Base-by-base conservation (phyloP, 192 early-diverging fungal genomes). In the Gaertneriomyces sp. region DNA sequence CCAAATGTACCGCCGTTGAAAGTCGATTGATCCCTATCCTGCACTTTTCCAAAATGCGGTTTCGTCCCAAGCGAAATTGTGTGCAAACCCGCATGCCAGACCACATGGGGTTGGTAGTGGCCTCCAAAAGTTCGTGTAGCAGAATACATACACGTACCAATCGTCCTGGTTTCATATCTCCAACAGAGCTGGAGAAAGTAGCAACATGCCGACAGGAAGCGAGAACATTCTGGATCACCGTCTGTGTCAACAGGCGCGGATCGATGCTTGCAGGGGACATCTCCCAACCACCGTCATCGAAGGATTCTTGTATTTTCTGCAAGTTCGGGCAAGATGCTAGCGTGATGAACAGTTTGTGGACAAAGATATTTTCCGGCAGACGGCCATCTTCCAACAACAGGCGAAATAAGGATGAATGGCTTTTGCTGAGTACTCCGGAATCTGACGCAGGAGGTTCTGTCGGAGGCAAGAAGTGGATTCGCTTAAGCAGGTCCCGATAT, bases 51-150 rank as follows among this genome's bases (percentile, higher is more conserved):
- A 61, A 41, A 5, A 69, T 42, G 14, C 2, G 42, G 6, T 39
- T 5, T 6, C 68, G 53, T 39, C 59, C 68, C 6, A 20, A 9
- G 16, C 51, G 49, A 5, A 33, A 69, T 44, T 14, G 52, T 44
- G 8, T 12, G 47, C 9, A 39, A 49, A 42, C 63, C 53, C 25
- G 25, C 3, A 41, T 43, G 0, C 68, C 40, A 17, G 42, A 14
- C 68, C 68, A 69, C 11, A 69, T 62, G 3, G 59, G 38, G 20
- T 38, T 46, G 7, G 39, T 45, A n/a, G 61, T 60, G 7, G 51
- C 58, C 12, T 61, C 38, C 17, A 61, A 62, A 6, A 54, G 40
- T 16, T 62, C 68, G 5, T 62, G 53, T 19, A 69, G 33, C 8
- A 40, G 20, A 11, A 42, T 62, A 40, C 64, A 66, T n/a, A 51